Evolutionary conservation across 257 asterid species (phyloP), one percentile per base, ranked within the genome.

Genomic region (Penstemon eatonii): DNA sequence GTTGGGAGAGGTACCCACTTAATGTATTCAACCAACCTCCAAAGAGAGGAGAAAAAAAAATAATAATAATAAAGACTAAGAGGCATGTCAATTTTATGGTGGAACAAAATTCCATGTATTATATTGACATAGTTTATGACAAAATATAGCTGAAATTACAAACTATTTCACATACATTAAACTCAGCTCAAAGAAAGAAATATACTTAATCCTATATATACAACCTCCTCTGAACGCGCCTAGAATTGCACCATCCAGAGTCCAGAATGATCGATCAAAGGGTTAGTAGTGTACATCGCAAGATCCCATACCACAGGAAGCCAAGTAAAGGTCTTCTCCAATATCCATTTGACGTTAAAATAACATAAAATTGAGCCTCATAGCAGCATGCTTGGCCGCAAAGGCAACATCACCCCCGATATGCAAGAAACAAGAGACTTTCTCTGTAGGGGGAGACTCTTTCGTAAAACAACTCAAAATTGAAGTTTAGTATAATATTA

Each of bases 241-340:
- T 69, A 55, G 63, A 71, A 69, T 67, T 58, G 76, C 71, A 67
- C 80, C 62, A 78, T 70, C 78, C 81, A 71, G 77, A 73, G 66
- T 62, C 42, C 52, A 73, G 70, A 72, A 79, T 46, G 67, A 86
- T 71, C 79, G 68, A 86, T 71, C 79, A 66, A 76, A 71, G 78
- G 79, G 91, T 84, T 83, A 86, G 94, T 73, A 65, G 80, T 75
- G 78, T 71, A 75, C 83, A 76, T 76, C 82, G 63, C 33, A 75
- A 41, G 75, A 70, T 60, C 80, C 58, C 63, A 10, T 43, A 52
- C 66, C 75, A 3, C 19, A 13, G 42, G 39, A 70, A 76, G 73
- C 72, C 72, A 39, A 64, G 65, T 19, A 60, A 75, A 66, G 38
- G 58, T 54, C 15, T 25, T 73, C 82, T 55, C 63, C 69, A 15